Conservation (phyloP, 805 yeast genomes). For the Hanseniaspora singularis region DNA sequence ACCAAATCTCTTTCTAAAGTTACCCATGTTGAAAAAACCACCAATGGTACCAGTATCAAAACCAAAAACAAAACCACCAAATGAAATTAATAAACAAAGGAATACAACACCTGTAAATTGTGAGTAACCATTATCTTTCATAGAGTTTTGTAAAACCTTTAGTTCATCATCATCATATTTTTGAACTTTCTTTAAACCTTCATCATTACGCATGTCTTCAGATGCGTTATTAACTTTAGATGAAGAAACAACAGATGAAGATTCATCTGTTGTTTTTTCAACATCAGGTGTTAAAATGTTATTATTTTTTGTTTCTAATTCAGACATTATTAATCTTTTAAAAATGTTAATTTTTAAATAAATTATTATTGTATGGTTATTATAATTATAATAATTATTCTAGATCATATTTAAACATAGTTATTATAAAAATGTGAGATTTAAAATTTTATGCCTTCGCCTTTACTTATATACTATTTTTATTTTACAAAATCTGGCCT, state of each 20-base stretch:
- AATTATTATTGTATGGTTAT: no score
- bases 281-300: background rate
- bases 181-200: background rate
- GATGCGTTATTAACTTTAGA: background rate
- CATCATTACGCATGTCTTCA: background rate
- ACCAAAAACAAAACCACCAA: slow-evolving; percentile 49
- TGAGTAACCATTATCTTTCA: slow-evolving; percentile 24
- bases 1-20: slow-evolving; percentile 50
- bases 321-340: no score
- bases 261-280: background rate
- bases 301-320: no score
- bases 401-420: no score
- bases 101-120: slow-evolving; percentile 27
- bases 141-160: background rate
- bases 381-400: no score
- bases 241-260: background rate
- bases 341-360: no score
- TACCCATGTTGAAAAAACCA: slow-evolving; percentile 51
- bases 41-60: slow-evolving; percentile 72
- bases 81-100: slow-evolving; percentile 27
- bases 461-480: no score
- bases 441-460: no score
- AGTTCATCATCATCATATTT: slow-evolving; percentile 5
- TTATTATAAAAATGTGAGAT: no score
- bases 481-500: no score